Evolutionary conservation across 768 basidiomycete species (phyloP), one percentile per base, ranked within the genome.

Genomic region (Tricholoma hemisulphureum): DNA sequence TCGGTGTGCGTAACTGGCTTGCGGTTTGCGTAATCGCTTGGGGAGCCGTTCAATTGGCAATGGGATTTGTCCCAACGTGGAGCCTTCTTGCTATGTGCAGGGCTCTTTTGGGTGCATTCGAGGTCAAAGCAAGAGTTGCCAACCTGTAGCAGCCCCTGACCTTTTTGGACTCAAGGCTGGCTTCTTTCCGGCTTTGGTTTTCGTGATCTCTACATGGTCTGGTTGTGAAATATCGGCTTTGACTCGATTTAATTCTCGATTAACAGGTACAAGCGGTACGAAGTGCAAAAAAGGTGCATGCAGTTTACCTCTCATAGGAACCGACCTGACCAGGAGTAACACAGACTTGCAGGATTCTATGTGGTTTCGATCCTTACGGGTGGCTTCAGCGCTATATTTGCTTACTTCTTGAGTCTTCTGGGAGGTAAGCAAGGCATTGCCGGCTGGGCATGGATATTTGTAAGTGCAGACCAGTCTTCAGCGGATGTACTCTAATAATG

Each of bases 371-470:
- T 81, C 49, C 63, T 79, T 28, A 59, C 73, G 26, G 77, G 75
- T 13, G 80, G 79, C 2, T 82, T 82, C 63, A 78, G 80, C 62
- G 74, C 80, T 18, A 77, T 82, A 32, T 70, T 81, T 50, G 80
- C 77, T 0, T 82, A 80, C 61, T 64, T 65, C 31, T 50, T 82
- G 49, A 78, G 76, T 46, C 69, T 75, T 18, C 69, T 82, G 24
- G 67, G 69, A 2, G 82, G 80, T 0, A 71, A 67, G 59, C 58
- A 66, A 37, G 80, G 78, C 14, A 66, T 81, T 37, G 64, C 75
- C 23, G 80, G 78, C 5, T 82, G 81, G 80, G 73, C 80, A 1
- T 83, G 80, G 80, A 81, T 83, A 51, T 83, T 83, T 63, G 82
- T 79, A 61, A 61, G 76, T 64, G 18, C 35, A 45, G 9, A 32